Conservation (phyloP, 2,329 filamentous ascomycete species). For the Aspergillus viridinutans region DNA sequence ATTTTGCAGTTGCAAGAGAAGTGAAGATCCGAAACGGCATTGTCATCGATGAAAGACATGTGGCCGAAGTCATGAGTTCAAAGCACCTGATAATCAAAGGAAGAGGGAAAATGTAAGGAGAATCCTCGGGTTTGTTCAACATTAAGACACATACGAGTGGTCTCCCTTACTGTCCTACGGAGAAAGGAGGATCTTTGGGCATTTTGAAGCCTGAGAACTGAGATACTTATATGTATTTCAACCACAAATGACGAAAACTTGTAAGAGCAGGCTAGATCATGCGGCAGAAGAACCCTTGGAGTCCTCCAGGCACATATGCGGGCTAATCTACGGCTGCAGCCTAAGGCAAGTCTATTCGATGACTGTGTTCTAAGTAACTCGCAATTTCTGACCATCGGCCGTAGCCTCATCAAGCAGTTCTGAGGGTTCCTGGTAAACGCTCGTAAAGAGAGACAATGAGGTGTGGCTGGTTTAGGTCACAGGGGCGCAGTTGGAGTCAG, state of each 20-base stretch:
- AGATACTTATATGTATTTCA: neutral
- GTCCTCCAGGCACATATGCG: neutral
- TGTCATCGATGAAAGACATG: conserved; percentile 18
- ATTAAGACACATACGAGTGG: neutral
- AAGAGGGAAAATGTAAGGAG: neutral
- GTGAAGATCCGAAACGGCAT: conserved; percentile 3
- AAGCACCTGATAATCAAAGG: conserved; percentile 22
- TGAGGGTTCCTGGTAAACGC: neutral
- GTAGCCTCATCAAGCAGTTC: neutral
- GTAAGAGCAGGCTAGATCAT: neutral
- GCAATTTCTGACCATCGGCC: neutral
- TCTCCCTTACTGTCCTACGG: neutral
- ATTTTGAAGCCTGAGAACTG: neutral
- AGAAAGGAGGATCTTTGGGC: neutral
- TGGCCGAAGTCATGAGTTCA: conserved; percentile 23
- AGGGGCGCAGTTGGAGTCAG: conserved; percentile 22
- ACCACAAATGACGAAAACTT: neutral
- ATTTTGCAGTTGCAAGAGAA: conserved; percentile 1
- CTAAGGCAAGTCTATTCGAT: neutral
- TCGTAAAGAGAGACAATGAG: neutral
- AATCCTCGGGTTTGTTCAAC: neutral
- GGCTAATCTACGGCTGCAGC: neutral
- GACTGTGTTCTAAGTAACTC: neutral
- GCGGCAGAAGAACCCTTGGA: neutral
- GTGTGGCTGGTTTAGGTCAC: conserved; percentile 18